A percentile compares a stretch with the other conserved stretches of the same genome.
Conservation (phyloP, 495 filamentous ascomycete genomes). For the Barbatosphaeria neglecta region DNA sequence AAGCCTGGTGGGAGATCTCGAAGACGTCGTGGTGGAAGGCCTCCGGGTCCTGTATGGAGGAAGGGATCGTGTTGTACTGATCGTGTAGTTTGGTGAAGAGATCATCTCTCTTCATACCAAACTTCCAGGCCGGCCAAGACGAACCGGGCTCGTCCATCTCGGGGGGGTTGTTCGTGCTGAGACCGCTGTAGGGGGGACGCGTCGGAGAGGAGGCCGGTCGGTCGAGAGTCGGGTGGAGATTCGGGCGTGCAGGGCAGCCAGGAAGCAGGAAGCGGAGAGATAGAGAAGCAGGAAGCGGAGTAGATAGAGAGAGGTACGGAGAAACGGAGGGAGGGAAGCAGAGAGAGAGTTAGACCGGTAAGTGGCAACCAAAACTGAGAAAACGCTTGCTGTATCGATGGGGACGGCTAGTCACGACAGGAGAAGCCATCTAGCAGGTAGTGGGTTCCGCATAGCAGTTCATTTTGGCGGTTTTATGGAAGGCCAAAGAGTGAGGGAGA, state of each 20-base stretch:
- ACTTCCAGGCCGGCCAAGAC: conserved; percentile 40
- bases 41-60: conserved; percentile 24
- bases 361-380: conserved; percentile 14
- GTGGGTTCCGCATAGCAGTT: neutral
- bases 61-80: conserved; percentile 28
- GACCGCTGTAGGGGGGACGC: neutral
- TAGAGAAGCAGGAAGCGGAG: too few species aligned
- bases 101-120: conserved; percentile 28
- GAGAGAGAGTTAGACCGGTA: conserved; percentile 1
- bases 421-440: conserved; percentile 27
- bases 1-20: conserved; percentile 32
- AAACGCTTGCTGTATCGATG: conserved; percentile 8
- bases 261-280: too few species aligned
- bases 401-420: conserved; percentile 9
- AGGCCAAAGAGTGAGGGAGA: conserved; percentile 7
- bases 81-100: conserved; percentile 27
- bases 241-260: too few species aligned
- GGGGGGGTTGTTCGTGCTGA: conserved; percentile 3
- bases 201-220: conserved; percentile 4
- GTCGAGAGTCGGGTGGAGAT: conserved; percentile 3
- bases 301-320: too few species aligned
- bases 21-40: conserved; percentile 32
- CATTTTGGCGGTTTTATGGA: conserved; percentile 13
- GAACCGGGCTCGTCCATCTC: conserved; percentile 36
- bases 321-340: too few species aligned